These are phyloP conservation scores for Hordeum pubiflorum DNA, from an alignment of 202 grass and related monocot genomes.

Conservation along the genomic window DNA sequence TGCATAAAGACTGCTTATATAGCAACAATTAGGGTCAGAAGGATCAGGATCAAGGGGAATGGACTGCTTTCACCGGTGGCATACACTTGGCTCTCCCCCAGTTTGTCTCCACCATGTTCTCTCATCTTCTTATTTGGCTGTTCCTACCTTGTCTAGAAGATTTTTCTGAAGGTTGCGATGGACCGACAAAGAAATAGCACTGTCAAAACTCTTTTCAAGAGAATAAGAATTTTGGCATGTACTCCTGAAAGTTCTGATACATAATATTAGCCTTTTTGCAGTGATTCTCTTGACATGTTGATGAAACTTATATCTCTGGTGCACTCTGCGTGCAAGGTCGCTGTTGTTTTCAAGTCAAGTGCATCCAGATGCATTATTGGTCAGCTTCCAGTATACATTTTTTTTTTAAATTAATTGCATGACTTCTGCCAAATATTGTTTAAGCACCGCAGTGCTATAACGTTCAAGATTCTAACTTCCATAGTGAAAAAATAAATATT, in stretches of 20 bases:
- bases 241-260: background rate
- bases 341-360: background rate
- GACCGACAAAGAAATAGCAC: background rate
- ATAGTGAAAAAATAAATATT: background rate
- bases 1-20: background rate
- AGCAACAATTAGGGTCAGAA: background rate
- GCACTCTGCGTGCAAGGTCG: background rate
- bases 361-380: background rate
- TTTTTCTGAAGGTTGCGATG: slow-evolving; percentile 17
- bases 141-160: background rate
- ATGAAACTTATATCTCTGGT: background rate
- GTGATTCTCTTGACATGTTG: background rate
- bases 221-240: slow-evolving; percentile 16
- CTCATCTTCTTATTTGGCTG: slow-evolving; percentile 16
- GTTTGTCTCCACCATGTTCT: slow-evolving; percentile 18
- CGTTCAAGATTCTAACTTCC: background rate
- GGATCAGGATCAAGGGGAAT: slow-evolving; percentile 20
- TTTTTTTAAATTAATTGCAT: background rate
- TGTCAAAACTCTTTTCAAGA: slow-evolving; percentile 15
- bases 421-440: background rate
- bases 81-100: background rate
- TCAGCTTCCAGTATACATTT: background rate
- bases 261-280: background rate
- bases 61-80: background rate
- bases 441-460: background rate